Evolutionary conservation across 2,329 filamentous ascomycete species (phyloP), one percentile per base, ranked within the genome.

Genomic region (Falciphora oryzae): DNA sequence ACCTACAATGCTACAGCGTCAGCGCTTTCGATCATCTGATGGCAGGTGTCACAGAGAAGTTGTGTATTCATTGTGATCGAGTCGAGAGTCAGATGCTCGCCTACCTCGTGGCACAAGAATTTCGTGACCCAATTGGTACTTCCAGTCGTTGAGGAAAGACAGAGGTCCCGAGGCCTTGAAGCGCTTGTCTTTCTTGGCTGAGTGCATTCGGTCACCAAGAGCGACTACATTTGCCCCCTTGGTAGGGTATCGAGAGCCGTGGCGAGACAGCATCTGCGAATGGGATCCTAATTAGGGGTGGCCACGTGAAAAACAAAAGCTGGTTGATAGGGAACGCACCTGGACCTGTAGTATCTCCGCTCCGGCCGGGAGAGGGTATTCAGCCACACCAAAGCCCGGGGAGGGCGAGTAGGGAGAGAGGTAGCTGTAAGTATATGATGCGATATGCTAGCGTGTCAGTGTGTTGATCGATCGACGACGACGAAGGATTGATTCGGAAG

Each of bases 161-260:
- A 93, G 76, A 0, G 79, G 73, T 0, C 85, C 88, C 3, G 79
- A 82, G 31, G 86, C 86, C 59, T 80, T 80, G 68, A 86, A 83
- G 10, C 16, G 32, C 22, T 56, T 57, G 27, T 79, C 81, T 2
- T 79, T 81, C 13, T 76, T 76, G 27, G 83, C 78, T 66, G 85
- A 83, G 28, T 78, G 78, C 59, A 93, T 77, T 68, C 85, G 86
- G 58, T 81, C 72, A 0, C 85, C 87, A 57, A 89, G 82, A 0
- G 72, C 71, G 25, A 78, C 75, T 13, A 89, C 83, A 35, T 83
- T 82, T 44, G 84, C 80, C 0, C 81, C 82, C 3, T 79, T 77
- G 3, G 89, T 90, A 0, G 90, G 90, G 73, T 93, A 93, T 18
- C 90, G 82, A 56, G 88, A 82, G 11, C 90, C 90, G 72, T 93